These are phyloP conservation scores for Leishmania tropica DNA, from an alignment of 208 protist genomes.

Conservation along the genomic window DNA sequence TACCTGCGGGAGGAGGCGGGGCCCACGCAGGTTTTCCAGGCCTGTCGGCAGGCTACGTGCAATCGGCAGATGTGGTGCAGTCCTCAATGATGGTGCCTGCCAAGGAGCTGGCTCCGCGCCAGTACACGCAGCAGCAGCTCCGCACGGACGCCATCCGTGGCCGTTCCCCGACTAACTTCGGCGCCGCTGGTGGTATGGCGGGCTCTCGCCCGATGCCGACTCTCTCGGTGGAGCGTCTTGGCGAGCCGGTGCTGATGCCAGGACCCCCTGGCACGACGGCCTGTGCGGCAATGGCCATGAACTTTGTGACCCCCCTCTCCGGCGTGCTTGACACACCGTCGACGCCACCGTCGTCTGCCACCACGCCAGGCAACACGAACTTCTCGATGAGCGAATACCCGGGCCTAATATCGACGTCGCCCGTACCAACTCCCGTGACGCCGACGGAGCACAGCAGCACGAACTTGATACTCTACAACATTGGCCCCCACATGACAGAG, in stretches of 20 bases:
- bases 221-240: not conserved
- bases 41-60: not conserved
- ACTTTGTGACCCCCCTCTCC: not conserved
- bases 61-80: not conserved
- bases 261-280: not conserved
- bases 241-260: not conserved
- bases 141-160: not conserved
- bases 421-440: not conserved
- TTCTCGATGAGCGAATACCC: not conserved
- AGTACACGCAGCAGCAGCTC: not conserved
- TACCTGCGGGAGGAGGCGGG: not conserved
- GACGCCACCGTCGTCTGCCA: not conserved
- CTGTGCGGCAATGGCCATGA: not conserved
- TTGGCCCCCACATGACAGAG: constrained; percentile 44
- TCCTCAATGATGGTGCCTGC: not conserved
- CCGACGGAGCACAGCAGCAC: constrained; percentile 41
- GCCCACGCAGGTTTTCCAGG: not conserved
- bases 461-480: constrained; percentile 69
- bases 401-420: not conserved
- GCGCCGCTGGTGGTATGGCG: not conserved
- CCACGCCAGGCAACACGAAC: not conserved
- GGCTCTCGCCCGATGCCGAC: not conserved
- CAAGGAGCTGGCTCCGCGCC: not conserved
- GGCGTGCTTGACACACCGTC: constrained; percentile 1
- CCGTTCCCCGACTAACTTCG: not conserved